These are phyloP conservation scores for Candida oleophila DNA, from an alignment of 805 yeast species.

Conservation along the genomic window DNA sequence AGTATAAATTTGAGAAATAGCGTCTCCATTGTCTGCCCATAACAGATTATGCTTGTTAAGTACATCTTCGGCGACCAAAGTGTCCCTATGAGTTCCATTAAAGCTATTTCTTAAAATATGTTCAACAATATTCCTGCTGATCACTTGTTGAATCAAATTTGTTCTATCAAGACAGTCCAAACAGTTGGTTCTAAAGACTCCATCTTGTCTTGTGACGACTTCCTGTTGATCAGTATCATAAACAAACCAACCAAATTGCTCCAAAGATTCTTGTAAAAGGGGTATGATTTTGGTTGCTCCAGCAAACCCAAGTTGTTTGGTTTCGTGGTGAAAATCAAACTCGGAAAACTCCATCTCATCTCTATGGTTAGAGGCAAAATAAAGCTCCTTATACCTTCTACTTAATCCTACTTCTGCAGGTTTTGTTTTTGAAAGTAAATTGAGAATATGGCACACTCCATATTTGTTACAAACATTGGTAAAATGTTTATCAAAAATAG, in stretches of 20 bases:
- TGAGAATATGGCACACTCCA: constrained; percentile 88
- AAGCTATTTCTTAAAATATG: constrained; percentile 19
- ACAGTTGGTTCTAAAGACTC: constrained; percentile 91
- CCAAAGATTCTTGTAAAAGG: constrained; percentile 60
- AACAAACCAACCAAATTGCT: constrained; percentile 79
- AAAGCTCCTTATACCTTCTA: constrained; percentile 61
- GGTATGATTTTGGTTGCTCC: constrained; percentile 74
- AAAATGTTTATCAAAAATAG: constrained; percentile 83
- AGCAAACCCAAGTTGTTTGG: constrained; percentile 74
- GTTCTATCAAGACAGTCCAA: constrained; percentile 80
- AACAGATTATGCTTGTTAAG: constrained; percentile 75
- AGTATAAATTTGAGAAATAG: constrained; percentile 61
- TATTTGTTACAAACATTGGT: constrained; percentile 66
- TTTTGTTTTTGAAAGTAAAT: constrained; percentile 73
- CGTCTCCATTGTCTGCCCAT: constrained; percentile 75
- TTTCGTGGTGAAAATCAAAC: constrained; percentile 93
- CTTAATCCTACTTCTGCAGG: constrained; percentile 74
- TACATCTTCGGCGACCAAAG: constrained; percentile 44
- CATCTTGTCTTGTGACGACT: constrained; percentile 74
- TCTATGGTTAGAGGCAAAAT: constrained; percentile 39
- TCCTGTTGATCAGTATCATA: constrained; percentile 58
- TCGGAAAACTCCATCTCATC: constrained; percentile 56
- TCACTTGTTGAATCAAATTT: constrained; percentile 80
- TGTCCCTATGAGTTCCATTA: constrained; percentile 9
- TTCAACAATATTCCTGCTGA: constrained; percentile 71